Base-by-base conservation (phyloP, 2,329 filamentous ascomycete species). In the Fusarium napiforme region DNA sequence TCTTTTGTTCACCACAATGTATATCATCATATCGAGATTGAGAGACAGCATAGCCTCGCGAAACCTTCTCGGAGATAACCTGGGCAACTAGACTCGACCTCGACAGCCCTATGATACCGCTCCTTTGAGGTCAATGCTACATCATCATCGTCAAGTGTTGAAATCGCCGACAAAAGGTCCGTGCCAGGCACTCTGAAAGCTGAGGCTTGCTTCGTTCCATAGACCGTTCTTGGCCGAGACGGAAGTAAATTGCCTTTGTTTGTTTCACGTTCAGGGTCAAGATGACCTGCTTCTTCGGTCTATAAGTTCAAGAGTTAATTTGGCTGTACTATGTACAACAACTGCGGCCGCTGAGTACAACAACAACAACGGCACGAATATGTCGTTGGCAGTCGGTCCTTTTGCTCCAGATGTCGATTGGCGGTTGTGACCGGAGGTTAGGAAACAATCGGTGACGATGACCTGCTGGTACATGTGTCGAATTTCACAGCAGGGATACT, bases 261-360 rank as follows among this genome's bases (percentile, higher is more conserved):
- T 34, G 65, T 73, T 71, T 69, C 69, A 73, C 59, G 50, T 63
- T 64, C 49, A 65, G 40, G 39, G 57, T 59, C 36, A 43, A 18
- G 56, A 50, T 73, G 75, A 60, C 69, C 52, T 68, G 58, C 73
- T 75, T 73, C 60, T 65, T 23, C 45, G n/a, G 47, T 67, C 46
- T 52, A 30, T 52, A 56, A 45, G 42, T 65, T 64, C 65, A 45
- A 67, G 45, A 46, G 46, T 62, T 62, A 55, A 37, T 39, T 36
- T 42, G 57, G 37, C 45, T 50, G 61, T 73, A 47, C 67, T 56
- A 18, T 37, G 45, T 28, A 45, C 50, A 62, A 40, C 19, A 40
- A 49, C 47, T 50, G 36, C 26, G 40, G 40, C 19, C 34, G n/a
- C 42, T 67, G 30, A 46, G 60, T 64, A 50, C 65, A 59, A 63